Percentiles rank a stretch among this genome's conserved stretches.
Evolutionary conservation across 2,329 filamentous ascomycete species (phyloP).

Genomic region (Septoria petroselini): DNA sequence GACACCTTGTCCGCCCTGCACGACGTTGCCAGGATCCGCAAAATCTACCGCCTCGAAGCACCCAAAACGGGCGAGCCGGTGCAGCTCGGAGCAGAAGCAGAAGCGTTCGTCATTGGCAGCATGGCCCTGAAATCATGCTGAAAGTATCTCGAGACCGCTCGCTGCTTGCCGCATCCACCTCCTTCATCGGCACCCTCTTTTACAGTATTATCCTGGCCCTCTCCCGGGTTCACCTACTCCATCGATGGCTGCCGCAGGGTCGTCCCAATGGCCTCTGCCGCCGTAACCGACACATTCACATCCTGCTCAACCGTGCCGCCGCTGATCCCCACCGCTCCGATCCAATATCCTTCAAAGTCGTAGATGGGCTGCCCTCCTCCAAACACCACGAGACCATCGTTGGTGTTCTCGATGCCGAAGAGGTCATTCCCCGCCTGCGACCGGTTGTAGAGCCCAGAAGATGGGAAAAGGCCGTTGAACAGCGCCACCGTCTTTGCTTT

Average conservation of each 20-base stretch:
- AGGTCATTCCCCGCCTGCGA: constrained; percentile 28
- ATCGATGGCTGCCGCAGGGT: background rate
- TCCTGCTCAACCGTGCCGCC: constrained; percentile 34
- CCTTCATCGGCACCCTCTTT: background rate
- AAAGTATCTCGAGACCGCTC: constrained; percentile 13
- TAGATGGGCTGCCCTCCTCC: constrained; percentile 33
- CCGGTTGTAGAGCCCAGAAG: constrained; percentile 27
- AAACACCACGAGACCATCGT: constrained; percentile 33
- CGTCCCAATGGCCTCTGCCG: constrained; percentile 8
- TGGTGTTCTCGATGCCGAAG: constrained; percentile 31
- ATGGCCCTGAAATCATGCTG: constrained; percentile 65
- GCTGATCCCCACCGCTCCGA: constrained; percentile 33
- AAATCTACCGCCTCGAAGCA: constrained; percentile 79
- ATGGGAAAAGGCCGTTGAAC: constrained; percentile 33
- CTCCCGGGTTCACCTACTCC: background rate
- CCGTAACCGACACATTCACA: constrained; percentile 11
- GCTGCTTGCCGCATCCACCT: background rate
- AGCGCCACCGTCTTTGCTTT: constrained; percentile 33
- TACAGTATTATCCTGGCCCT: background rate
- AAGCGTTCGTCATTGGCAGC: constrained; percentile 67
- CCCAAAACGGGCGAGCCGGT: constrained; percentile 34
- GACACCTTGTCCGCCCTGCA: constrained; percentile 57
- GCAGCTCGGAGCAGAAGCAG: constrained; percentile 50
- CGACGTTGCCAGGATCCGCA: constrained; percentile 69
- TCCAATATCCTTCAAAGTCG: constrained; percentile 29